A percentile compares a stretch with the other conserved stretches of the same genome.
These are phyloP conservation scores for Tetracentron sinense DNA, from an alignment of 164 flowering plant species.

Conservation along the genomic window DNA sequence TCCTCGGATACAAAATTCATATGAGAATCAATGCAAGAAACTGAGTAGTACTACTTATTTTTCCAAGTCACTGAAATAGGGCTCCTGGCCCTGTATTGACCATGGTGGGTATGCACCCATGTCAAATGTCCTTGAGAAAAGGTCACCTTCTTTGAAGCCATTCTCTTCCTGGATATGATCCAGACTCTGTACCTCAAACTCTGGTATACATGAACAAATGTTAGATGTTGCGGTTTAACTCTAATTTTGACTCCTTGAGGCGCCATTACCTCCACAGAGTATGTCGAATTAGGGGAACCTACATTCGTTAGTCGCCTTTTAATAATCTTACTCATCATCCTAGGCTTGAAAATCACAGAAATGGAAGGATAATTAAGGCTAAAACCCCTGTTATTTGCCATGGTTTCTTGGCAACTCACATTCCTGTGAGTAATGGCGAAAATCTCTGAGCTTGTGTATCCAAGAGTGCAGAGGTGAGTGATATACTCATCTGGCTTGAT, in stretches of 20 bases:
- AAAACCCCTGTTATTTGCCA: conserved; percentile 50
- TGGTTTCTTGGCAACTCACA: conserved; percentile 54
- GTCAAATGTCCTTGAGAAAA: conserved; percentile 63
- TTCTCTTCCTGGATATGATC: conserved; percentile 49
- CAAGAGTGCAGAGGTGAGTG: conserved; percentile 66
- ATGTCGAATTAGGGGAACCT: conserved; percentile 67
- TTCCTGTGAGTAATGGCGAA: conserved; percentile 67
- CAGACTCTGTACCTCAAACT: conserved; percentile 56
- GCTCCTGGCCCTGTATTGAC: conserved; percentile 56
- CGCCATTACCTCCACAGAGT: conserved; percentile 57
- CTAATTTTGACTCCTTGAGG: conserved; percentile 69
- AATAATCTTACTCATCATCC: conserved; percentile 38
- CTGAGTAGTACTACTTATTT: conserved; percentile 19
- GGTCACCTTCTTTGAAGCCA: conserved; percentile 11
- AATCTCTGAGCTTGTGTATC: conserved; percentile 58
- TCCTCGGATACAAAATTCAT: background rate
- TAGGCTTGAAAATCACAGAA: conserved; percentile 54
- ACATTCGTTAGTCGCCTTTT: conserved; percentile 72
- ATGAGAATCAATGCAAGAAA: too few species aligned
- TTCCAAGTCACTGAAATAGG: conserved; percentile 83
- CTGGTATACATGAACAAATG: conserved; percentile 49
- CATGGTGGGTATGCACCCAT: conserved; percentile 48
- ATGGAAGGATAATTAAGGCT: conserved; percentile 91
- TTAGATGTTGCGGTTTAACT: conserved; percentile 55
- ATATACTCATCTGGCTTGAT: conserved; percentile 67